These are phyloP conservation scores for Ulmus americana DNA, from an alignment of 331 rosid species.

Conservation along the genomic window DNA sequence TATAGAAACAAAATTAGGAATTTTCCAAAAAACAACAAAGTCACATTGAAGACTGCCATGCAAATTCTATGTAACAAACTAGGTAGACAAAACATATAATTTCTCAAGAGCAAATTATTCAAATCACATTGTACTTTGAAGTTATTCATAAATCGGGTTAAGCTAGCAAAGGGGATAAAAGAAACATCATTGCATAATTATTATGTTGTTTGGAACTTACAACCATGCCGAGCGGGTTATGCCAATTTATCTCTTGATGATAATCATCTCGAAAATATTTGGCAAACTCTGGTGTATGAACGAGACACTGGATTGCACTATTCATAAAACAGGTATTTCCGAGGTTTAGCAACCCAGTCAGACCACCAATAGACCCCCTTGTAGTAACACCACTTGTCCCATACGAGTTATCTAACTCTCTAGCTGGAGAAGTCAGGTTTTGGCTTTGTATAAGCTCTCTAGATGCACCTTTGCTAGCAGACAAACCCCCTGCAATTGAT, in stretches of 20 bases:
- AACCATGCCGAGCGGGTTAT: conserved; percentile 95
- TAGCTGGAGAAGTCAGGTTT: conserved; percentile 43
- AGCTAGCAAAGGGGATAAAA: background rate
- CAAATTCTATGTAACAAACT: background rate
- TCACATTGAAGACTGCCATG: background rate
- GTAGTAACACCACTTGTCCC: conserved; percentile 72
- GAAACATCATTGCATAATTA: background rate
- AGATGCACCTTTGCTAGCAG: conserved; percentile 72
- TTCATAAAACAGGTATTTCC: conserved; percentile 99
- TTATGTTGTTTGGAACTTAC: conserved; percentile 51
- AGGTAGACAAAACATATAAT: background rate
- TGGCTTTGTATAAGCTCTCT: conserved; percentile 58
- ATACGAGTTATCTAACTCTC: conserved; percentile 59
- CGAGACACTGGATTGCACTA: conserved; percentile 95
- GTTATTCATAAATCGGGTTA: too few species aligned
- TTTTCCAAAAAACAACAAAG: background rate
- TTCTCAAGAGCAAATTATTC: background rate
- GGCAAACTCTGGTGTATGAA: conserved; percentile 93
- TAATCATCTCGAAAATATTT: conserved; percentile 89
- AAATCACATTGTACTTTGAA: background rate
- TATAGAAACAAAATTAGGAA: background rate
- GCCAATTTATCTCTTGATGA: conserved; percentile 89
- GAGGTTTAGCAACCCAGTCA: conserved; percentile 87
- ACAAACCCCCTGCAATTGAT: conserved; percentile 75
- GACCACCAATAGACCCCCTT: conserved; percentile 82